Evolutionary conservation across 2,329 filamentous ascomycete genomes (phyloP).

Genomic region (Aspergillus pseudoterreus): DNA sequence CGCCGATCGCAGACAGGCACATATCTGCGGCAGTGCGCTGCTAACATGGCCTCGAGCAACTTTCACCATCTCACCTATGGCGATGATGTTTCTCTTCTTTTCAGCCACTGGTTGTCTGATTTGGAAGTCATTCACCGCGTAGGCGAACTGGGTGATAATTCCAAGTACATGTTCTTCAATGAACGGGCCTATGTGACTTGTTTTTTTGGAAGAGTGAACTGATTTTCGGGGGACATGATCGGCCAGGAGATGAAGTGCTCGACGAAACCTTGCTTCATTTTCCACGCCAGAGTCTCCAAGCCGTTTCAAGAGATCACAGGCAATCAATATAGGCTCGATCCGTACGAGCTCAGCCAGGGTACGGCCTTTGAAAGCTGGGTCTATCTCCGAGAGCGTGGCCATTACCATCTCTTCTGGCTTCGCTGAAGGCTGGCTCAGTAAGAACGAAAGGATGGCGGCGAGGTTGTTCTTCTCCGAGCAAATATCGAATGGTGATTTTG

Average conservation of each 20-base stretch:
- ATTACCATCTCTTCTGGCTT: constrained; percentile 67
- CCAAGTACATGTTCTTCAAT: constrained; percentile 81
- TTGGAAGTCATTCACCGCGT: constrained; percentile 67
- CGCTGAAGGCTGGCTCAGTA: constrained; percentile 58
- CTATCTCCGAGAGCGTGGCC: constrained; percentile 64
- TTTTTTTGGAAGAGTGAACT: constrained; percentile 46
- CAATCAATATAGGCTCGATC: constrained; percentile 69
- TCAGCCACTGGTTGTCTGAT: constrained; percentile 59
- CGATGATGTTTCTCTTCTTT: constrained; percentile 72
- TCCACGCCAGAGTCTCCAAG: constrained; percentile 64
- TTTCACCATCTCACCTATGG: constrained; percentile 82
- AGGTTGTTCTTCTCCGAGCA: constrained; percentile 58
- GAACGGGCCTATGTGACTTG: constrained; percentile 66
- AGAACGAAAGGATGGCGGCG: constrained; percentile 55
- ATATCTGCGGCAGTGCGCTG: constrained; percentile 85
- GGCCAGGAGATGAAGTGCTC: constrained; percentile 50
- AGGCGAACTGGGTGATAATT: constrained; percentile 77
- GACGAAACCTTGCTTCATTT: constrained; percentile 47
- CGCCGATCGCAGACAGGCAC: constrained; percentile 85
- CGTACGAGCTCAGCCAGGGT: constrained; percentile 67
- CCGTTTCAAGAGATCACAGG: constrained; percentile 77
- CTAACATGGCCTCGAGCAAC: constrained; percentile 70
- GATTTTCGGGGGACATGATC: constrained; percentile 50
- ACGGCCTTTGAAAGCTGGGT: constrained; percentile 64
- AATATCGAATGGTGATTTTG: constrained; percentile 56